These are phyloP conservation scores for Phaseolus coccineus DNA, from an alignment of 331 rosid genomes.

Conservation along the genomic window DNA sequence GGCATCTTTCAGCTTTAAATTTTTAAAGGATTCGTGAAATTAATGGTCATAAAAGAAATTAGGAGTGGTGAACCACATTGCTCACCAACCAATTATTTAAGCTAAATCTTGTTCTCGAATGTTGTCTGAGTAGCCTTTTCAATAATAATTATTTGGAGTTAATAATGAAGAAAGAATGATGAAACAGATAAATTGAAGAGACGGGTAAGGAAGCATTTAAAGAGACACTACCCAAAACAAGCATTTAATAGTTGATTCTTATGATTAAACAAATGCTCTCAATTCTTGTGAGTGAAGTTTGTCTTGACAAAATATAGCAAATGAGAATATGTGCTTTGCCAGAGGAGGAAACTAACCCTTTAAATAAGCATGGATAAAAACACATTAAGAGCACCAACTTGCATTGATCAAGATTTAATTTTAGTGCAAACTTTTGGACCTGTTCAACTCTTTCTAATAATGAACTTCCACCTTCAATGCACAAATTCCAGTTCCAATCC, in stretches of 20 bases:
- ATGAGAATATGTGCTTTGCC: slow-evolving; percentile 57
- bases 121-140: slow-evolving; percentile 7
- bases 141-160: background rate
- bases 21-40: slow-evolving; percentile 18
- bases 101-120: slow-evolving; percentile 15
- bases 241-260: slow-evolving; percentile 15
- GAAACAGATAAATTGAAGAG: slow-evolving; percentile 12
- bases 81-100: slow-evolving; percentile 41
- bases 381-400: slow-evolving; percentile 40
- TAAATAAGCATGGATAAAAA: slow-evolving; percentile 50
- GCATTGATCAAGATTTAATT: background rate
- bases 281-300: slow-evolving; percentile 25
- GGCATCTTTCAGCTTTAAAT: slow-evolving; percentile 21
- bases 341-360: slow-evolving; percentile 47
- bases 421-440: slow-evolving; percentile 25
- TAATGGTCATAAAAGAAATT: background rate
- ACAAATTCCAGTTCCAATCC: too few relatives aligned
- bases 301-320: slow-evolving; percentile 31
- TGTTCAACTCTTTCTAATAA: slow-evolving; percentile 1
- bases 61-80: slow-evolving; percentile 26
- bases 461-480: too few relatives aligned
- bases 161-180: slow-evolving; percentile 33
- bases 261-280: slow-evolving; percentile 21
- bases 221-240: slow-evolving; percentile 22
- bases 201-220: slow-evolving; percentile 43